phyloP scores from a whole-genome alignment of 169 alveolate genomes.

The Cryptosporidium ryanae region DNA sequence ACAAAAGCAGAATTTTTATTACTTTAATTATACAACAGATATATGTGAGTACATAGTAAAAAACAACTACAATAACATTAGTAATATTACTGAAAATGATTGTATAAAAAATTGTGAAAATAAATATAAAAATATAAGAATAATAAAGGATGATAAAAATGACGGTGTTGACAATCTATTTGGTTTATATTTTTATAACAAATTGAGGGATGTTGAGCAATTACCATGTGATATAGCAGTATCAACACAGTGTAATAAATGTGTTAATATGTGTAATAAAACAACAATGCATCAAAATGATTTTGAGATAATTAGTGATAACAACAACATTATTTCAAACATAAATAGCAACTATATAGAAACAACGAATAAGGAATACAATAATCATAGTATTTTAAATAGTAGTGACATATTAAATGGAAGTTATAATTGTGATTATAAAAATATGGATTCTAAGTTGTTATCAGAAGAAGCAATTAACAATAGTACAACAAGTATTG shows the following conservation, averaged over 20 bases:
- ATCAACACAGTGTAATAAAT: constrained; percentile 63
- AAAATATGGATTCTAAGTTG: neutral
- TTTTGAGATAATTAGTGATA: neutral
- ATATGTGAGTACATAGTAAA: constrained; percentile 44
- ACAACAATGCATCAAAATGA: neutral
- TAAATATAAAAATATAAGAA: neutral
- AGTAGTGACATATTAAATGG: neutral
- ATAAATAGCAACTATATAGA: neutral
- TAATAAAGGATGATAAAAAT: neutral
- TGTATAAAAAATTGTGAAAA: neutral
- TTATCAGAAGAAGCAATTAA: neutral
- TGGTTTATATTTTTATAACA: constrained; percentile 52
- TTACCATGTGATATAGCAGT: constrained; percentile 67
- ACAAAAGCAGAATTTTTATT: constrained; percentile 52
- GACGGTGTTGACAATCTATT: constrained; percentile 3
- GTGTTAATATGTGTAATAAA: constrained; percentile 3
- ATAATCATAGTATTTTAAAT: neutral
- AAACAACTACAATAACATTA: neutral
- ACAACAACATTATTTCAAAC: neutral
- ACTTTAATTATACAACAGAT: constrained; percentile 49
- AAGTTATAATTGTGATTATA: neutral
- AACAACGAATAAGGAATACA: neutral
- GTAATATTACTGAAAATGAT: neutral
- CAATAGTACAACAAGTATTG: constrained; percentile 3
- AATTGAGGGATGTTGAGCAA: constrained; percentile 45